Evolutionary conservation across 768 basidiomycete genomes (phyloP), one percentile per base, ranked within the genome.

Genomic region (Mycena albidolilacea): DNA sequence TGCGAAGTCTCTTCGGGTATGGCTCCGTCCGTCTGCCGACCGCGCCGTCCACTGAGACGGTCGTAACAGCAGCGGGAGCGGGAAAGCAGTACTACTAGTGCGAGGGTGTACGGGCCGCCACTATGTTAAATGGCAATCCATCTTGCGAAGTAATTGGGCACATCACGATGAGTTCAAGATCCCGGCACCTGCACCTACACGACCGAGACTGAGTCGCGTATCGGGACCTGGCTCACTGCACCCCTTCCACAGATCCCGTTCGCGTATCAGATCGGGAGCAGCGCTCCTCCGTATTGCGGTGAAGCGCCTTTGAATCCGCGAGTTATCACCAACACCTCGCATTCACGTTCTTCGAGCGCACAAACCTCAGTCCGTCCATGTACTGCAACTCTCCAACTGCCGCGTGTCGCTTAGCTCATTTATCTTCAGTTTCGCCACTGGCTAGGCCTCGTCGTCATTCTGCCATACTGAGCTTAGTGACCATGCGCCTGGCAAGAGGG

Each of bases 1-100:
- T 67, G 11, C 54, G 21, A 38, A 30, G 57, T 38, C 46, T 71
- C 14, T 52, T 71, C 0, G 70, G 70, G 52, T 70, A 71, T 23
- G 50, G 64, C 38, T n/a, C 9, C 37, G 63, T 70, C 30, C 63
- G 55, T 19, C 70, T 66, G 11, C 58, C 57, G 44, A 57, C 39
- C 23, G 57, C 54, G 19, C 14, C 44, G 17, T 57, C 59, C 7
- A 57, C 57, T 39, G 58, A 71, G 58, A 44, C 54, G 30, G 46
- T 67, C 55, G 52, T 52, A 19, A 55, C 59, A 60, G 38, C 19
- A 23, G 70, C n/a, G 1, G 50, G n/a, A 11, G 21, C 30, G 55
- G 35, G 55, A 30, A 54, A 54, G 52, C 11, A 23, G 23, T 43
- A 43, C 41, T 30, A 37, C n/a, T 57, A 57, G 55, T 14, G 35